Evolutionary conservation across 164 flowering plant genomes (phyloP).

Genomic region (Liquidambar formosana): DNA sequence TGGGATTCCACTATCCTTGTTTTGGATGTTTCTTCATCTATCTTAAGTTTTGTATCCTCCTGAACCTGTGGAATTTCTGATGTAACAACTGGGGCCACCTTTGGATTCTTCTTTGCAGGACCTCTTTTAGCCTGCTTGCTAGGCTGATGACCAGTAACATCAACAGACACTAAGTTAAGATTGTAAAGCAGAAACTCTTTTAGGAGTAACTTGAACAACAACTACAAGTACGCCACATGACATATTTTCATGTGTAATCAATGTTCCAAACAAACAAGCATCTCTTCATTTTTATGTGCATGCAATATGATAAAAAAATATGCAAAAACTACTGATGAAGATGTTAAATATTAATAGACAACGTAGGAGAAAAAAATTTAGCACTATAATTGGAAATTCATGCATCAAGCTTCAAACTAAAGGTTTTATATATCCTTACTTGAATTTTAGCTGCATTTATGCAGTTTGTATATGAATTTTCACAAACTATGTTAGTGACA

Average conservation of each 20-base stretch:
- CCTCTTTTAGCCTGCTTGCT: conserved; percentile 15
- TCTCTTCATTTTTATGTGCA: too few relatives aligned
- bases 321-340: neutral
- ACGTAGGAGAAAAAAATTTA: too few relatives aligned
- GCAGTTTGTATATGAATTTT: conserved; percentile 15
- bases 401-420: neutral
- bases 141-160: conserved; percentile 16
- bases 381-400: neutral
- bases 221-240: too few relatives aligned
- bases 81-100: conserved; percentile 10
- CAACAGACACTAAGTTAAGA: neutral
- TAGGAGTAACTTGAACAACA: too few relatives aligned
- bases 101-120: conserved; percentile 11
- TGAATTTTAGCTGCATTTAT: conserved; percentile 15
- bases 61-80: conserved; percentile 8
- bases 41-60: conserved; percentile 21
- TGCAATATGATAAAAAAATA: neutral
- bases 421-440: conserved; percentile 10
- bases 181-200: neutral
- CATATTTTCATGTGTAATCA: too few relatives aligned
- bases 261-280: too few relatives aligned
- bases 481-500: conserved; percentile 25
- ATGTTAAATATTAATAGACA: too few relatives aligned
- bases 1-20: conserved; percentile 29
- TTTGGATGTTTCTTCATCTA: conserved; percentile 31